phyloP scores from a whole-genome alignment of 306 rosid species.

The Trifolium repens region DNA sequence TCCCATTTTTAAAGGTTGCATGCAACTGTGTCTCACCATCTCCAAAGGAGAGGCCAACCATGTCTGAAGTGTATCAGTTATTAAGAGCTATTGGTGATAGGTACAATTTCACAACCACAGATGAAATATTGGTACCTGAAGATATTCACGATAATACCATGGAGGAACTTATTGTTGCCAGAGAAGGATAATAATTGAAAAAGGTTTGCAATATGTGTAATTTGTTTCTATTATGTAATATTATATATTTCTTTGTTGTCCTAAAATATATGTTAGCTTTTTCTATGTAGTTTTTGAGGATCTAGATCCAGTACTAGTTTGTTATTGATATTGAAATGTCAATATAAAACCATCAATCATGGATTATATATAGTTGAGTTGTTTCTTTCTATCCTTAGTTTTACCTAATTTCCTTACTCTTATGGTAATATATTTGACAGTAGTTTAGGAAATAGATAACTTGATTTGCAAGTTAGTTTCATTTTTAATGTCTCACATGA shows the following conservation, averaged over 20 bases:
- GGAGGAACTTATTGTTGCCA: constrained; percentile 85
- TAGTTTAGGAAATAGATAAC: too few relatives aligned
- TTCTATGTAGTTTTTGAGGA: constrained; percentile 40
- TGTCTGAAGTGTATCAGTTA: constrained; percentile 97
- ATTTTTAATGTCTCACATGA: too few relatives aligned
- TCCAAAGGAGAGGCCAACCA: constrained; percentile 88
- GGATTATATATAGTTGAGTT: constrained; percentile 18
- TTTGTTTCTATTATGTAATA: constrained; percentile 39
- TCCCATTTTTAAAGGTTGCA: constrained; percentile 88
- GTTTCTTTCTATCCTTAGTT: constrained; percentile 20
- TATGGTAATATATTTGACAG: not conserved
- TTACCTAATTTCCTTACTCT: not conserved
- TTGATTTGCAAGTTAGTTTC: too few relatives aligned
- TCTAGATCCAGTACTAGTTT: constrained; percentile 36
- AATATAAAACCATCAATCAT: constrained; percentile 32
- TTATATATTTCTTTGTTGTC: constrained; percentile 38
- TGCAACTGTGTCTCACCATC: constrained; percentile 64
- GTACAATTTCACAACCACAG: constrained; percentile 74
- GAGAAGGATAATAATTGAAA: constrained; percentile 43
- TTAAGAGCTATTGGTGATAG: constrained; percentile 76
- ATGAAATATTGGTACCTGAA: constrained; percentile 61
- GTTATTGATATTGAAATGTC: constrained; percentile 31
- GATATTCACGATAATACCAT: constrained; percentile 44
- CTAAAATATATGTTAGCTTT: constrained; percentile 39
- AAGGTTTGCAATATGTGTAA: constrained; percentile 41